Conservation (phyloP, 202 grass and related monocot genomes). For the Zizania palustris region DNA sequence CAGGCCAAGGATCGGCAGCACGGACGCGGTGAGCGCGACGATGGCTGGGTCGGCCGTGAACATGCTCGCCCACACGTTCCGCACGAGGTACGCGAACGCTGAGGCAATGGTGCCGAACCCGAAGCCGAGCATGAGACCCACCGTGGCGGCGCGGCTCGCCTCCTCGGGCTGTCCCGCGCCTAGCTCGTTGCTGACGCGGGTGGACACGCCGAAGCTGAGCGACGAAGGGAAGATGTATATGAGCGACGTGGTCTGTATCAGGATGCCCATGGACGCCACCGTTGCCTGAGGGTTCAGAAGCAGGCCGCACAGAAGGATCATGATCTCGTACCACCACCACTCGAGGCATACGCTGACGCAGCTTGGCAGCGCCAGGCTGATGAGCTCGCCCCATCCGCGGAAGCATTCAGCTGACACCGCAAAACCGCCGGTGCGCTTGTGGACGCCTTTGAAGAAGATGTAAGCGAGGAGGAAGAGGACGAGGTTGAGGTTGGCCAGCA, state of each 20-base stretch:
- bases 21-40: slow-evolving; percentile 67
- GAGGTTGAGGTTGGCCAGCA: slow-evolving; percentile 78
- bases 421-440: slow-evolving; percentile 70
- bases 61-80: slow-evolving; percentile 75
- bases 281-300: slow-evolving; percentile 78
- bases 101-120: slow-evolving; percentile 69
- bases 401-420: slow-evolving; percentile 60
- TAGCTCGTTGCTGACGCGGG: slow-evolving; percentile 88
- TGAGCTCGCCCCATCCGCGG: slow-evolving; percentile 61
- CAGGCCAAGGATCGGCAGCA: slow-evolving; percentile 74
- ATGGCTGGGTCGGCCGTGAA: slow-evolving; percentile 81
- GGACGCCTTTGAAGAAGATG: slow-evolving; percentile 57
- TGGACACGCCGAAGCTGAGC: slow-evolving; percentile 86
- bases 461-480: slow-evolving; percentile 69
- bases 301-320: slow-evolving; percentile 86
- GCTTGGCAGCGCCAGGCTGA: slow-evolving; percentile 66
- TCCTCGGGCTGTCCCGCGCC: slow-evolving; percentile 65
- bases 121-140: slow-evolving; percentile 69
- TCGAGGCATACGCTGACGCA: slow-evolving; percentile 86
- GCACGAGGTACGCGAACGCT: slow-evolving; percentile 65
- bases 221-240: slow-evolving; percentile 98
- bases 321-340: slow-evolving; percentile 99
- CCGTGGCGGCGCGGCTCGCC: slow-evolving; percentile 62
- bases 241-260: slow-evolving; percentile 93
- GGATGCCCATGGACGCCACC: slow-evolving; percentile 89